Evolutionary conservation across 108 stramenopile species (phyloP), one percentile per base, ranked within the genome.

Genomic region (Pelagomonas calceolata): DNA sequence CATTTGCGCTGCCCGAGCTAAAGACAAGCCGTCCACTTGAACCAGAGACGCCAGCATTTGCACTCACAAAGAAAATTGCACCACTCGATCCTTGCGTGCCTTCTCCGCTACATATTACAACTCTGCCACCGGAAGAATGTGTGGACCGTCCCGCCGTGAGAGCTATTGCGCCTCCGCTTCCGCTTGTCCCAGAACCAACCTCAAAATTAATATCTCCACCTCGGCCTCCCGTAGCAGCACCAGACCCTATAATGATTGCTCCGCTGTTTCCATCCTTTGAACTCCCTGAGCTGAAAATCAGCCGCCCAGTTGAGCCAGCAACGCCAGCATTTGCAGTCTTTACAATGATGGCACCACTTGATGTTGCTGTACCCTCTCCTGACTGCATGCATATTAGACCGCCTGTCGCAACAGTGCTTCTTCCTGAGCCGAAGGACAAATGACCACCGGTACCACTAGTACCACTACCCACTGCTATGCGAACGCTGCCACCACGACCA

Each of bases 341-440:
- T 17, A 60, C 10, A 26, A 26, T 12, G 10, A 60, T 60, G 7
- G 45, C 32, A 7, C 83, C 83, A 46, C 68, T 70, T n/a, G 79
- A 66, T 10, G 75, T 51, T 0, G 32, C 63, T 4, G 68, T 45
- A 0, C 71, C 64, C 4, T 73, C 60, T 0, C 79, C 79, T 34
- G 79, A 72, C n/a, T 32, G 68, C 21, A 76, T 35, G 0, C 65
- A 14, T 18, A 80, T 33, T 4, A 32, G 45, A 1, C 79, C 79
- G 17, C 79, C 79, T 0, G 70, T 69, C 39, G 39, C 5, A 5
- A 10, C 39, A 10, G 39, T 12, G 39, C 39, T 43, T 12, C 39
- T 43, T 43, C 39, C 39, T 1, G 51, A 17, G 10, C 1, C 7
- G 51, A 26, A 3, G 51, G 1, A 4, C 21, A 60, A 26, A 3